phyloP scores from a whole-genome alignment of 164 flowering plant genomes.

The Macadamia tetraphylla region DNA sequence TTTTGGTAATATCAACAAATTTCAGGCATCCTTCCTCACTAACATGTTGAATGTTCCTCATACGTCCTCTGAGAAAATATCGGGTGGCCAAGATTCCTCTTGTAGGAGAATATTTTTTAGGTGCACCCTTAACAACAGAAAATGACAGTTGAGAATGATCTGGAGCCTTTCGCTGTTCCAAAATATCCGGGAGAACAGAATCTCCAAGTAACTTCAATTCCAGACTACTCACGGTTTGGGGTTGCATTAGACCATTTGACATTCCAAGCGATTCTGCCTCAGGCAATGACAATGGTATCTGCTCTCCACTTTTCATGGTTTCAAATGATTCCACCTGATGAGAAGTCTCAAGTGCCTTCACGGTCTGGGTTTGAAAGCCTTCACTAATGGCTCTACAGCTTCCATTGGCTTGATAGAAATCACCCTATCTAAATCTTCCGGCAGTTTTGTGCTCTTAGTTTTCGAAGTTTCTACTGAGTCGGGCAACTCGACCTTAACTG shows the following conservation, averaged over 20 bases:
- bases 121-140: neutral
- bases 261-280: neutral
- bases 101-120: conserved; percentile 33
- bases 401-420: neutral
- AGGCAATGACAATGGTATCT: neutral
- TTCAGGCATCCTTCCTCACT: conserved; percentile 21
- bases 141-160: conserved; percentile 4
- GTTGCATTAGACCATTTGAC: neutral
- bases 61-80: conserved; percentile 33
- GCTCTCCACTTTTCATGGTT: conserved; percentile 1
- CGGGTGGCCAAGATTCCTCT: conserved; percentile 31
- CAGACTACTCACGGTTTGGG: conserved; percentile 5
- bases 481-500: neutral
- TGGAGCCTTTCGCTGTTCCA: neutral
- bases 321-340: neutral
- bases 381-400: too few species aligned
- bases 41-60: conserved; percentile 28
- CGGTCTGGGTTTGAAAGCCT: too few species aligned
- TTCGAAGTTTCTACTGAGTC: neutral
- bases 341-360: too few species aligned
- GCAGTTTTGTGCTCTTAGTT: neutral
- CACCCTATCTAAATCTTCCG: neutral
- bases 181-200: neutral
- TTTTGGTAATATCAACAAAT: conserved; percentile 1
- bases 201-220: neutral